Evolutionary conservation across 2,329 filamentous ascomycete species (phyloP).

Genomic region (Penicillium sp.): DNA sequence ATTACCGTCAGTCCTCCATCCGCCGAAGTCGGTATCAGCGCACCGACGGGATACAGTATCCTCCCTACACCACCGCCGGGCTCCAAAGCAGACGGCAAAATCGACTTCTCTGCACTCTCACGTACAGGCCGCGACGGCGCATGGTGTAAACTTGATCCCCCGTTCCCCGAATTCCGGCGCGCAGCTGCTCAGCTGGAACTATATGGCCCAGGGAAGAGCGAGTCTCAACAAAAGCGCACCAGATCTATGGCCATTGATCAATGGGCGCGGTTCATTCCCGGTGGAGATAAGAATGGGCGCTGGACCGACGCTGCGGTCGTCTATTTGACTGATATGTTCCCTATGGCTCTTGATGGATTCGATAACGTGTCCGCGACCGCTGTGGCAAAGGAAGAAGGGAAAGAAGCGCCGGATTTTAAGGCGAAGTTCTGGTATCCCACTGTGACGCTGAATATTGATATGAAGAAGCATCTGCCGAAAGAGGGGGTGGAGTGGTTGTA

Average conservation of each 20-base stretch:
- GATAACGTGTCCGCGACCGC: slow-evolving; percentile 31
- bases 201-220: slow-evolving; percentile 37
- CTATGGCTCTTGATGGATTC: slow-evolving; percentile 59
- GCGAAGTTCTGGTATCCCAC: slow-evolving; percentile 71
- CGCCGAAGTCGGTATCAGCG: slow-evolving; percentile 58
- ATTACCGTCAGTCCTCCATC: slow-evolving; percentile 61
- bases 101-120: slow-evolving; percentile 23
- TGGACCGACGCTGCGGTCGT: slow-evolving; percentile 66
- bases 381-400: slow-evolving; percentile 28
- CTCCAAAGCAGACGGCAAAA: slow-evolving; percentile 31
- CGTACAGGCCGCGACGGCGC: slow-evolving; percentile 25
- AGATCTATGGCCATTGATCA: slow-evolving; percentile 51
- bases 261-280: slow-evolving; percentile 64
- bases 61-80: slow-evolving; percentile 44
- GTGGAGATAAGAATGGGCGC: slow-evolving; percentile 43
- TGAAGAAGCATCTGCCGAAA: slow-evolving; percentile 68
- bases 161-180: slow-evolving; percentile 42
- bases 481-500: slow-evolving; percentile 72
- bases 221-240: slow-evolving; percentile 13
- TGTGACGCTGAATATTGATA: slow-evolving; percentile 69
- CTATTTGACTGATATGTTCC: slow-evolving; percentile 67
- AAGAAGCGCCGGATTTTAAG: slow-evolving; percentile 23
- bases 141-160: slow-evolving; percentile 25
- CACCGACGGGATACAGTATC: slow-evolving; percentile 55
- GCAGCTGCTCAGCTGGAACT: slow-evolving; percentile 53